Conservation (phyloP, 352 stramenopile species). For the Phytophthora uliginosa region DNA sequence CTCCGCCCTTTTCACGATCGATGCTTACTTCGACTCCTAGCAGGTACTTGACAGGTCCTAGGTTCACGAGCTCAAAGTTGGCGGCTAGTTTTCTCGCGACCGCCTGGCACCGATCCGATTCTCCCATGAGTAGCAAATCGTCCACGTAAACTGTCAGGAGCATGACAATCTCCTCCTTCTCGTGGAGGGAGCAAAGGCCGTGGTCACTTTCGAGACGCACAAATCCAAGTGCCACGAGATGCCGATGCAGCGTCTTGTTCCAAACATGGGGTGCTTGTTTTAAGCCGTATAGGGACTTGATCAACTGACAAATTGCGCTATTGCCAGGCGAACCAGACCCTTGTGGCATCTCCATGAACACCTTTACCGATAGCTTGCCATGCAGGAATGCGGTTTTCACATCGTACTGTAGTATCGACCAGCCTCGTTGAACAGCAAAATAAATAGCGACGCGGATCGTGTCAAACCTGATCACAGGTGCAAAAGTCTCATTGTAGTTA, state of each 20-base stretch:
- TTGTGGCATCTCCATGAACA: not conserved
- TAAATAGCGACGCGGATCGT: not conserved
- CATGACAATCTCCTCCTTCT: not conserved
- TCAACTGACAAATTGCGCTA: not conserved
- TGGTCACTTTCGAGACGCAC: constrained; percentile 6
- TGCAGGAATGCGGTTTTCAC: not conserved
- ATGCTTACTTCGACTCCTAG: not conserved
- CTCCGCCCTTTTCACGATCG: too few relatives aligned
- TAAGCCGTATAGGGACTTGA: not conserved
- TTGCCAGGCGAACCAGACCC: not conserved
- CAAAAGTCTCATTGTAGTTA: not conserved
- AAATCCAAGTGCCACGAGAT: not conserved
- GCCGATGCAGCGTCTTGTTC: constrained; percentile 18
- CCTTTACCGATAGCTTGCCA: not conserved
- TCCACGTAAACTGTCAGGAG: constrained; percentile 17
- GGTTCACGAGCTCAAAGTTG: constrained; percentile 20
- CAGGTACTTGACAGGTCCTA: constrained; percentile 24
- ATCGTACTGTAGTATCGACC: not conserved
- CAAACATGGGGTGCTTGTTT: not conserved
- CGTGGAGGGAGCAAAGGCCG: constrained; percentile 7
- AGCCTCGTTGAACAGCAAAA: not conserved
- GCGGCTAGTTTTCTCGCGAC: not conserved
- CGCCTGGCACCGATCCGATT: not conserved
- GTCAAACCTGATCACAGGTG: not conserved
- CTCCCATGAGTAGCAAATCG: constrained; percentile 18